Conservation (phyloP, 306 rosid genomes). For the Begonia loranthoides region DNA sequence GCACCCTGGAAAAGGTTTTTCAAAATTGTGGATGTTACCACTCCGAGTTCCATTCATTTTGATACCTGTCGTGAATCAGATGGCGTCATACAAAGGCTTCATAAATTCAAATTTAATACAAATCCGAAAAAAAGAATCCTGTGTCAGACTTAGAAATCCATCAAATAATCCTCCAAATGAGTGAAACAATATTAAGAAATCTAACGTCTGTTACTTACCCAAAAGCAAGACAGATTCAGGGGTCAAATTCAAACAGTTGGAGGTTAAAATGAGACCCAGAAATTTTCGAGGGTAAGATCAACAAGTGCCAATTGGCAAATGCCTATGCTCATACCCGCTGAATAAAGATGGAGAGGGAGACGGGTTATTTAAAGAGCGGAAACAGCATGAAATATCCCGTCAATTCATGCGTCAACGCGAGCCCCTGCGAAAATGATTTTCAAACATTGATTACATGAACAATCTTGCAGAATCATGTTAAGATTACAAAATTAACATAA, state of each 20-base stretch:
- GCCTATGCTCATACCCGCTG: neutral
- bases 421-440: conserved; percentile 3
- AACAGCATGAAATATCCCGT: conserved; percentile 22
- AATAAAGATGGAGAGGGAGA: neutral
- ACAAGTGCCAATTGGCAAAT: conserved; percentile 1
- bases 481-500: conserved; percentile 3
- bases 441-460: conserved; percentile 7
- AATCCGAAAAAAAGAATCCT: too few species aligned
- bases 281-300: neutral
- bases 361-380: conserved; percentile 5
- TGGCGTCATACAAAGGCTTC: too few species aligned
- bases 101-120: too few species aligned
- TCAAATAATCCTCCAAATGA: too few species aligned
- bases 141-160: too few species aligned
- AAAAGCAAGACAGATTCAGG: neutral
- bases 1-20: conserved; percentile 80
- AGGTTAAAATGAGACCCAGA: neutral
- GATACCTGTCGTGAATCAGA: conserved; percentile 13
- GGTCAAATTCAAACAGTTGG: neutral
- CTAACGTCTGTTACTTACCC: conserved; percentile 11
- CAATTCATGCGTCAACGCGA: conserved; percentile 17
- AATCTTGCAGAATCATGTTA: neutral
- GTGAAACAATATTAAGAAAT: conserved; percentile 2
- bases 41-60: conserved; percentile 49
- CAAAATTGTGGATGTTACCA: conserved; percentile 32